phyloP scores from a whole-genome alignment of 352 stramenopile genomes.

The Globisporangium abappressorium region DNA sequence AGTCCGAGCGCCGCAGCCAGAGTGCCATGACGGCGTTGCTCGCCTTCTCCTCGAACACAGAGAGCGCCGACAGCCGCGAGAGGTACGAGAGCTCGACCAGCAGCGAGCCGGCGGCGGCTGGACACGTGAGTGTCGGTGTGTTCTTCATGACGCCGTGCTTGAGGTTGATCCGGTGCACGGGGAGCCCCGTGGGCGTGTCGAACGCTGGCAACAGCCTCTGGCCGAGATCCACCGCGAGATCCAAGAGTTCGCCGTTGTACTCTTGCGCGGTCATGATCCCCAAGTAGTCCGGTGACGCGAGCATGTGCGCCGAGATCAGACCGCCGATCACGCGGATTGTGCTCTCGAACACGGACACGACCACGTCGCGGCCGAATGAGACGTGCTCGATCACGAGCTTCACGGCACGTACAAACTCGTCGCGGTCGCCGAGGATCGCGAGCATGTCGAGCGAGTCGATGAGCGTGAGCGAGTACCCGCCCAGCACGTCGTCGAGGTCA shows the following conservation, averaged over 20 bases:
- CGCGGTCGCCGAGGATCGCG: constrained; percentile 75
- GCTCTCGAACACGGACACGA: constrained; percentile 91
- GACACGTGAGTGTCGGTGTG: constrained; percentile 91
- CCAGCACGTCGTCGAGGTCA: constrained; percentile 84
- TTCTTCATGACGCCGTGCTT: constrained; percentile 40
- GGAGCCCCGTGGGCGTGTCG: constrained; percentile 93
- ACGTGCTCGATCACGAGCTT: constrained; percentile 55
- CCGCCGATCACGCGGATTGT: constrained; percentile 92
- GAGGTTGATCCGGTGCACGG: constrained; percentile 97
- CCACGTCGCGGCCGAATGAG: constrained; percentile 86
- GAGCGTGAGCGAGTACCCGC: constrained; percentile 81
- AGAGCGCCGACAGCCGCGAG: constrained; percentile 67
- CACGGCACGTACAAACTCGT: constrained; percentile 74
- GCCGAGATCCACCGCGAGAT: constrained; percentile 93
- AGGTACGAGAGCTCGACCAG: constrained; percentile 96
- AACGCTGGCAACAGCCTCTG: constrained; percentile 95
- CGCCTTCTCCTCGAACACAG: constrained; percentile 60
- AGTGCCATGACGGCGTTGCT: constrained; percentile 66
- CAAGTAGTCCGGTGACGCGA: constrained; percentile 60
- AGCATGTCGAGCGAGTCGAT: constrained; percentile 90
- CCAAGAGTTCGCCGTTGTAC: constrained; percentile 94
- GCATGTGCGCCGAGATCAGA: constrained; percentile 88
- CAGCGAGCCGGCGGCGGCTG: constrained; percentile 95
- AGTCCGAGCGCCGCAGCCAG: constrained; percentile 66
- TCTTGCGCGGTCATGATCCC: constrained; percentile 49